Evolutionary conservation across 441 rosid species (phyloP), one percentile per base, ranked within the genome.

Genomic region (Iberis amara): DNA sequence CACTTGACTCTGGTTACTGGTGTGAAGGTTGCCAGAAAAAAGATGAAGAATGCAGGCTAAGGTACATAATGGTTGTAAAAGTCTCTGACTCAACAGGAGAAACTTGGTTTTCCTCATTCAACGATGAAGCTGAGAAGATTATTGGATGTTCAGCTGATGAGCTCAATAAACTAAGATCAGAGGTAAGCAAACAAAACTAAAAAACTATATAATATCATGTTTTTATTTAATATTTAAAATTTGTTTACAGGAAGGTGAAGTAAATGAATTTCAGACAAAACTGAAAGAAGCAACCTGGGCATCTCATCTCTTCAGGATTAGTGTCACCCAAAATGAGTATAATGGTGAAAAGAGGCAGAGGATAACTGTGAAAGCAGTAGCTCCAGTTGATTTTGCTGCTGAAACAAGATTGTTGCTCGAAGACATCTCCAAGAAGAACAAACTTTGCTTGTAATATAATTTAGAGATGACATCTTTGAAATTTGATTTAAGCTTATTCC

Each of bases 21-120:
- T 91, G 98, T 50, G 98, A 88, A 72, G 89, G 87, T 40, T 91
- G 98, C 77, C 96, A 91, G 77, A 85, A 82, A 69, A 88, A 70
- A 53, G 90, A 85, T 37, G 78, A 73, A 27, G 89, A 83, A 55
- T 83, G 94, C 60, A 76, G 64, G 61, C 56, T 91, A 54, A 83
- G 98, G 68, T 85, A 82, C 39, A 85, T 85, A 30, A 59, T 85
- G 85, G 75, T 63, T 12, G 68, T 66, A 46, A 82, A 67, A 66
- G 73, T 74, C 23, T 61, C 80, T 4, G 94, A 85, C 74, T 73
- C 70, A 36, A 80, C 78, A 24, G 85, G 85, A 24, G 94, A 85
- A 59, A 71, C 69, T 4, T 85, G 81, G 82, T 23, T 78, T 28
- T 79, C 82, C 55, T 11, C 81, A 39, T 82, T 85, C 62, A 85